These are phyloP conservation scores for Prunus mongolica DNA, from an alignment of 306 rosid genomes.

Conservation along the genomic window DNA sequence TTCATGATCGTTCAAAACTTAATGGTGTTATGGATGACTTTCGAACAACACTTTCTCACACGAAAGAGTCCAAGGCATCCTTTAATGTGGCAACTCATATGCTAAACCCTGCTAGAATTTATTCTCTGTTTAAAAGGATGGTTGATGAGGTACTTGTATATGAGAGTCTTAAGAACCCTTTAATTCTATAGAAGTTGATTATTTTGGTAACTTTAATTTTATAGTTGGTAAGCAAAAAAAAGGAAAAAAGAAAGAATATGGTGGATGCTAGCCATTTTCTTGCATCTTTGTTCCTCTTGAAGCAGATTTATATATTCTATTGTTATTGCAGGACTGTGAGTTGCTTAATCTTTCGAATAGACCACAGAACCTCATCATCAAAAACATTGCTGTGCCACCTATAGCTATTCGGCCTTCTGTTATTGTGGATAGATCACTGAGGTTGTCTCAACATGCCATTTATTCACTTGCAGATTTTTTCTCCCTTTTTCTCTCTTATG, in stretches of 20 bases:
- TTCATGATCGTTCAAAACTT: slow-evolving; percentile 59
- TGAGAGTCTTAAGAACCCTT: slow-evolving; percentile 8
- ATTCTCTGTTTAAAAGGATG: slow-evolving; percentile 65
- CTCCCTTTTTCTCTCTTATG: not conserved
- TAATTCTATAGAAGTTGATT: not conserved
- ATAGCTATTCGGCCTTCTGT: slow-evolving; percentile 89
- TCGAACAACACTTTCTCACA: slow-evolving; percentile 50
- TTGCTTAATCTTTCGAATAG: slow-evolving; percentile 66
- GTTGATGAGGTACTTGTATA: slow-evolving; percentile 53
- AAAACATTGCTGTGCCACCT: slow-evolving; percentile 80
- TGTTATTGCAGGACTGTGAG: slow-evolving; percentile 72
- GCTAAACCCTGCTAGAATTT: slow-evolving; percentile 57
- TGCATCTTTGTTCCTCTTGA: slow-evolving; percentile 25
- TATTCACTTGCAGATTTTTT: slow-evolving; percentile 9
- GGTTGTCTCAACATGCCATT: slow-evolving; percentile 40
- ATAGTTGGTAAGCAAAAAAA: not conserved
- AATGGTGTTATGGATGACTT: slow-evolving; percentile 48
- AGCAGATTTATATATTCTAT: slow-evolving; percentile 4
- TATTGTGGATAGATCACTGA: slow-evolving; percentile 65
- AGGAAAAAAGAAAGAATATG: not conserved
- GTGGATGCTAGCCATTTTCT: slow-evolving; percentile 8
- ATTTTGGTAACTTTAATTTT: not conserved
- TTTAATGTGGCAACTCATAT: slow-evolving; percentile 28
- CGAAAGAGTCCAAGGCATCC: slow-evolving; percentile 41
- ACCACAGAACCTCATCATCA: slow-evolving; percentile 77